These are phyloP conservation scores for Leccinum barrowsii DNA, from an alignment of 768 basidiomycete genomes.

Conservation along the genomic window DNA sequence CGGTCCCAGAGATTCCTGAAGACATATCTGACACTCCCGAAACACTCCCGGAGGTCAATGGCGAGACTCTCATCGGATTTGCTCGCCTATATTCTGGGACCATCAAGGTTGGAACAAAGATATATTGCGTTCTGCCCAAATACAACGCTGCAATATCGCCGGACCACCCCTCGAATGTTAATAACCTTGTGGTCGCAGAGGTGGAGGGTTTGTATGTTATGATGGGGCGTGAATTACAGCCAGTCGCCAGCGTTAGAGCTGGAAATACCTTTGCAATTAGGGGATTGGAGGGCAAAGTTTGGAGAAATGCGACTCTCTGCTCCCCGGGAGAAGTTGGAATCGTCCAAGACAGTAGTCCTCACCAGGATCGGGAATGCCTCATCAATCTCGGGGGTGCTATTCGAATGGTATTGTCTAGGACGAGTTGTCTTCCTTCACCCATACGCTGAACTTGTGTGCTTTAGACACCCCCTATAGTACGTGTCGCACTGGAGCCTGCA, in stretches of 20 bases:
- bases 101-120: constrained; percentile 54
- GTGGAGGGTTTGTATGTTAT: constrained; percentile 86
- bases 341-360: constrained; percentile 29
- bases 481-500: constrained; percentile 88
- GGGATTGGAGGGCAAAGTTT: constrained; percentile 86
- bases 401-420: constrained; percentile 46
- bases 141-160: constrained; percentile 65
- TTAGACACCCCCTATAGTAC: constrained; percentile 86
- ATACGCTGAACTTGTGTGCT: constrained; percentile 1
- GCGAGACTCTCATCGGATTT: constrained; percentile 85
- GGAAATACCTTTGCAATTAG: constrained; percentile 94
- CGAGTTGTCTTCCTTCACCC: neutral
- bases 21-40: neutral
- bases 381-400: constrained; percentile 77
- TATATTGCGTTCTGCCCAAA: constrained; percentile 85
- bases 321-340: constrained; percentile 50
- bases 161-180: constrained; percentile 62
- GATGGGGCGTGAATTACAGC: constrained; percentile 96
- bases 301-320: constrained; percentile 89
- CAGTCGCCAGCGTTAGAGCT: constrained; percentile 77
- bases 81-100: constrained; percentile 91
- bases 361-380: constrained; percentile 47
- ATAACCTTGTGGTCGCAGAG: constrained; percentile 55
- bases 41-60: constrained; percentile 1
- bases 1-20: constrained; percentile 4